These are phyloP conservation scores for Termitomyces sp. DNA, from an alignment of 768 basidiomycete species.

Conservation along the genomic window DNA sequence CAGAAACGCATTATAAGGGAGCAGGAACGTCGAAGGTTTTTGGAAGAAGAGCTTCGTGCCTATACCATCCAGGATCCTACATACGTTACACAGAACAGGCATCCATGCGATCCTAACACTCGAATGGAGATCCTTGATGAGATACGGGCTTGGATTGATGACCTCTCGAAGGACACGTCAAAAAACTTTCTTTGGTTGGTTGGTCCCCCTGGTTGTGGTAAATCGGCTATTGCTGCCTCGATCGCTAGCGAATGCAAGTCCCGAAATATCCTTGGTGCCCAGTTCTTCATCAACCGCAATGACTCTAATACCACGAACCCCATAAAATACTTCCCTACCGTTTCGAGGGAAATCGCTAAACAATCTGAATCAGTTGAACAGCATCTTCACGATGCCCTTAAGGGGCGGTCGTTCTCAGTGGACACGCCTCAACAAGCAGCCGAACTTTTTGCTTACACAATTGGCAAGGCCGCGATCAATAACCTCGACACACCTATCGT, in stretches of 20 bases:
- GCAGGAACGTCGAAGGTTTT: neutral
- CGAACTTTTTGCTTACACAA: slow-evolving; percentile 10
- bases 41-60: neutral
- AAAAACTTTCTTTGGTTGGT: slow-evolving; percentile 10
- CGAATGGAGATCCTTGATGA: neutral
- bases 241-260: slow-evolving; percentile 4
- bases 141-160: neutral
- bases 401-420: slow-evolving; percentile 2
- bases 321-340: neutral
- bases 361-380: neutral
- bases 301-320: neutral
- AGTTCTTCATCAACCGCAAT: slow-evolving; percentile 9
- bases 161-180: neutral
- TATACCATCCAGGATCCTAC: neutral
- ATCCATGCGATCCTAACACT: neutral
- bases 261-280: slow-evolving; percentile 4
- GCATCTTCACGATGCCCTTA: neutral
- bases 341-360: neutral
- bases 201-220: slow-evolving; percentile 4
- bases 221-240: slow-evolving; percentile 12
- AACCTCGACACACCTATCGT: slow-evolving; percentile 7
- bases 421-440: slow-evolving; percentile 10
- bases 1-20: neutral
- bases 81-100: neutral
- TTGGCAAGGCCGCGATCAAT: slow-evolving; percentile 1